Evolutionary conservation across 139 green algal genomes (phyloP), one percentile per base, ranked within the genome.

Genomic region (Trebouxia sp.): DNA sequence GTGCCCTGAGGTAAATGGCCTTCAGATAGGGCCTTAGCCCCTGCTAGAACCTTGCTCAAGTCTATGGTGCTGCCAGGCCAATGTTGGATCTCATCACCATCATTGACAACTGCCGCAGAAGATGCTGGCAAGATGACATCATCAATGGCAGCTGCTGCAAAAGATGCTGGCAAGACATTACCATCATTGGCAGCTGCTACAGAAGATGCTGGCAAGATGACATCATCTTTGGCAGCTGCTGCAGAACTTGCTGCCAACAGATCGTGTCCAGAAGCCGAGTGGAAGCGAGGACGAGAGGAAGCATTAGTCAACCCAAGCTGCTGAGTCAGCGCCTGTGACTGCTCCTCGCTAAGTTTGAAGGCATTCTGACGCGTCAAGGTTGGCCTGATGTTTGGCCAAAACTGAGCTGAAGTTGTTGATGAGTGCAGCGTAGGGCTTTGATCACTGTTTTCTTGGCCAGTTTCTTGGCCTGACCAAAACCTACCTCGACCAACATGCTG

Each of bases 261-360:
- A 5, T 53, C 43, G 39, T 55, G 69, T 10, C 38, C 41, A 38
- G 69, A 77, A 20, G 14, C 41, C 5, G 41, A 51, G 41, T 76
- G 67, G 6, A 12, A 8, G 22, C 11, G 24, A 24, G 50, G 20
- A 28, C 20, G 50, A 58, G 50, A 58, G 4, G 4, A 58, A 22
- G 50, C 50, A 22, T 11, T 77, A 24, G 9, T 22, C 10, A 77
- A 22, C 20, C 39, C 39, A 22, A 77, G 41, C 26, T 53, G 69
- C 69, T 56, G 69, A 56, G 69, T 77, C 1, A 77, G 41, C 4
- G 41, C 43, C 42, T 77, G 41, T 28, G 69, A 51, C 69, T 77
- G 22, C 4, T 77, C 41, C 41, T 77, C 69, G 9, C 26, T 77
- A 22, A 77, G 41, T 53, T 53, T 77, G 69, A 77, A 77, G 26